A percentile compares a stretch with the other conserved stretches of the same genome.
These are phyloP conservation scores for Rubia yunnanensis DNA, from an alignment of 257 asterid species.

Conservation along the genomic window DNA sequence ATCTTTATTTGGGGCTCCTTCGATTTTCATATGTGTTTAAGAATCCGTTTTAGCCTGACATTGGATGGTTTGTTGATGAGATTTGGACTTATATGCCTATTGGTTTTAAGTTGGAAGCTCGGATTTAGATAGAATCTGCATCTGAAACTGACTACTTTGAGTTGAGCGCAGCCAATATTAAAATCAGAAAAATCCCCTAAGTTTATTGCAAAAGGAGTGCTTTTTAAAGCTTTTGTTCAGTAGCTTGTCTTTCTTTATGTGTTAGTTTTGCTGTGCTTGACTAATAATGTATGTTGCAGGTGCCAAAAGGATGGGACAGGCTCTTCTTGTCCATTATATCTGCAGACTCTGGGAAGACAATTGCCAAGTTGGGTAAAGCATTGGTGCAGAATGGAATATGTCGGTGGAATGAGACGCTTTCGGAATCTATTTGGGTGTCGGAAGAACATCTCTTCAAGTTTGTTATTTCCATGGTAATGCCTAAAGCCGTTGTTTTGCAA, in stretches of 20 bases:
- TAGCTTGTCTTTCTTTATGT: background rate
- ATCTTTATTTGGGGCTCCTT: background rate
- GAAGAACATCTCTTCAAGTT: slow-evolving; percentile 66
- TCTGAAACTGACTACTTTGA: background rate
- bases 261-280: slow-evolving; percentile 2
- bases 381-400: slow-evolving; percentile 62
- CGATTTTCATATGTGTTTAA: background rate
- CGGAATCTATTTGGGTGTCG: slow-evolving; percentile 55
- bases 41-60: background rate
- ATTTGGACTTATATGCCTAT: background rate
- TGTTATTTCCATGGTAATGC: slow-evolving; percentile 56
- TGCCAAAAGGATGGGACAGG: slow-evolving; percentile 98
- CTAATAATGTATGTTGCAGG: slow-evolving; percentile 31
- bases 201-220: background rate
- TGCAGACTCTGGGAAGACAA: slow-evolving; percentile 62
- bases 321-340: slow-evolving; percentile 47
- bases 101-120: background rate
- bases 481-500: background rate
- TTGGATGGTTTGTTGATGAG: background rate
- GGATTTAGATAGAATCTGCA: background rate
- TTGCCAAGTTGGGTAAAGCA: slow-evolving; percentile 60
- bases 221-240: background rate
- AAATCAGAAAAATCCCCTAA: background rate
- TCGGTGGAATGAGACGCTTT: slow-evolving; percentile 65
- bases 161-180: background rate